Percentiles rank a stretch among this genome's conserved stretches.
Conservation (phyloP, 495 filamentous ascomycete genomes). For the Lasiosphaeriaceae sp. region DNA sequence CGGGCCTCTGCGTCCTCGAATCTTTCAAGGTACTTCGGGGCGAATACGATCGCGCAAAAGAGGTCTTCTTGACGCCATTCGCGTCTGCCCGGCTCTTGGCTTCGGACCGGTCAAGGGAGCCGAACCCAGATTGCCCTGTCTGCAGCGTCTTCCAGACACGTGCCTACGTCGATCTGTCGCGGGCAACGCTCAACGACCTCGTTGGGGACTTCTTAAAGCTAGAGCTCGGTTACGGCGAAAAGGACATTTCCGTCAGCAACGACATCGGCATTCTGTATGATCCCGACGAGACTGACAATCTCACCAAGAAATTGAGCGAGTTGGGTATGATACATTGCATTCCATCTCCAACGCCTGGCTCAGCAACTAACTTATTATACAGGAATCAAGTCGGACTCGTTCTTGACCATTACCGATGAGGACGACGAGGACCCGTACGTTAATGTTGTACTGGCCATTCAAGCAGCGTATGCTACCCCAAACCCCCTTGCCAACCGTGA, state of each 20-base stretch:
- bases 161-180: constrained; percentile 63
- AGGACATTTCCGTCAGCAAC: constrained; percentile 71
- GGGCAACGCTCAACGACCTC: constrained; percentile 77
- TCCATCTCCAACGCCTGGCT: not conserved
- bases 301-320: constrained; percentile 73
- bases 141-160: constrained; percentile 70
- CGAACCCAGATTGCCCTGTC: constrained; percentile 75
- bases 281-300: constrained; percentile 80
- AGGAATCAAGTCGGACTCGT: constrained; percentile 62
- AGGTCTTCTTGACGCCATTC: constrained; percentile 79
- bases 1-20: constrained; percentile 87
- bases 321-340: constrained; percentile 52
- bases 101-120: constrained; percentile 65
- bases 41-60: constrained; percentile 61
- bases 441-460: constrained; percentile 69
- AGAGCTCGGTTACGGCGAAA: constrained; percentile 73
- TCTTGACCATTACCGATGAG: constrained; percentile 83
- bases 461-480: constrained; percentile 42
- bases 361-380: constrained; percentile 5
- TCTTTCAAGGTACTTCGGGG: constrained; percentile 84
- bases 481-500: not conserved
- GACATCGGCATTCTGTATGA: constrained; percentile 78
- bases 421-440: constrained; percentile 76
- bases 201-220: constrained; percentile 67
- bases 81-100: constrained; percentile 69